These are phyloP conservation scores for Hyphopichia burtonii DNA, from an alignment of 1,139 yeast species.

Conservation along the genomic window DNA sequence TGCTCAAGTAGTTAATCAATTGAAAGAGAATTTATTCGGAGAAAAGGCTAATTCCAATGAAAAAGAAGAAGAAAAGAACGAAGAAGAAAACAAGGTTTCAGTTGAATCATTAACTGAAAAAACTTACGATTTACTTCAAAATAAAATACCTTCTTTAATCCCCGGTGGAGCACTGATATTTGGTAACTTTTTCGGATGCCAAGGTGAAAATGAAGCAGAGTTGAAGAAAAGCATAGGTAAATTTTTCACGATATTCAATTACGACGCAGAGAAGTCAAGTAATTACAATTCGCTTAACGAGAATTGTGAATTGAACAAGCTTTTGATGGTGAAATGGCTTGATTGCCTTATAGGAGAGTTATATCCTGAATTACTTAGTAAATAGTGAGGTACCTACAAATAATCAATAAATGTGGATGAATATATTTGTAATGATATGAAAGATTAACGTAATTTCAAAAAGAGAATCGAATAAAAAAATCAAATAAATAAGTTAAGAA, in stretches of 20 bases:
- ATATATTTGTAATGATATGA: not conserved
- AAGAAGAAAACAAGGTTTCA: constrained; percentile 6
- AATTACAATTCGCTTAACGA: constrained; percentile 9
- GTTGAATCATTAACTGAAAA: constrained; percentile 13
- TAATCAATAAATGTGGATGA: not conserved
- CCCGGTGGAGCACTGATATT: not conserved
- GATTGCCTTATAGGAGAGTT: constrained; percentile 29
- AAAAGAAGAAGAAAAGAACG: not conserved
- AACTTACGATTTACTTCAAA: constrained; percentile 11
- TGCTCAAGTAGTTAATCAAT: constrained; percentile 16
- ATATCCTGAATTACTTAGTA: constrained; percentile 24
- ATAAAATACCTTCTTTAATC: not conserved
- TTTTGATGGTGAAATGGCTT: constrained; percentile 27
- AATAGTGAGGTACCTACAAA: not conserved
- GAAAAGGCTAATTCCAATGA: constrained; percentile 7
- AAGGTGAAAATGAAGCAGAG: constrained; percentile 16
- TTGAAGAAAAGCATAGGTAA: constrained; percentile 14
- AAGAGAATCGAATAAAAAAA: not conserved
- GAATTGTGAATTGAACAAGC: constrained; percentile 24
- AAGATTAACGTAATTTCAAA: not conserved
- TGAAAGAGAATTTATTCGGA: constrained; percentile 21
- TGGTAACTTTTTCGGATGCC: constrained; percentile 8
- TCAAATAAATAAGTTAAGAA: not conserved
- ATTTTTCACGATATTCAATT: constrained; percentile 22
- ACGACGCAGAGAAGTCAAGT: constrained; percentile 5